Evolutionary conservation across 306 rosid species (phyloP).

Genomic region (Aeschynomene evenia): DNA sequence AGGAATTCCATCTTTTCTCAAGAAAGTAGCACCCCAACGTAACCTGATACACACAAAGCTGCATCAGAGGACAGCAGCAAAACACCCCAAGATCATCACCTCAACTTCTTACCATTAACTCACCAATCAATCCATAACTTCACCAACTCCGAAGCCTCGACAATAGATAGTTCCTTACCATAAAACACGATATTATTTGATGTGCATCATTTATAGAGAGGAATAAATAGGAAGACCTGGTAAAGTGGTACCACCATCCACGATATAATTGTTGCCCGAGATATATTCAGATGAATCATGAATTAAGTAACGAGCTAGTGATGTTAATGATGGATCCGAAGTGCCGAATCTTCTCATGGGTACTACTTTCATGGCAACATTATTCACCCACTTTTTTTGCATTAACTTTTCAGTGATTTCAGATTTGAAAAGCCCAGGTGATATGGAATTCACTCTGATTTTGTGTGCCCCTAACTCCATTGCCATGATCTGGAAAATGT

Average conservation of each 20-base stretch:
- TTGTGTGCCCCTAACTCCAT: conserved; percentile 67
- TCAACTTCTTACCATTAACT: too few species aligned
- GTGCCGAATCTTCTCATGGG: conserved; percentile 60
- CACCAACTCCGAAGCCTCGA: too few species aligned
- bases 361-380: conserved; percentile 51
- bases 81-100: too few species aligned
- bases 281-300: conserved; percentile 78
- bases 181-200: too few species aligned
- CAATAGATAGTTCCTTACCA: too few species aligned
- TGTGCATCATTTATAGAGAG: conserved; percentile 51
- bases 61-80: too few species aligned
- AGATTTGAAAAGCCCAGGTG: conserved; percentile 78
- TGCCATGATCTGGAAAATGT: conserved; percentile 68
- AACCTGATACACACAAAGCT: too few species aligned
- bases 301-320: conserved; percentile 63
- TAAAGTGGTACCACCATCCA: conserved; percentile 66
- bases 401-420: conserved; percentile 67
- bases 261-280: conserved; percentile 63
- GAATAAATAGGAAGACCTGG: conserved; percentile 79
- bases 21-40: too few species aligned
- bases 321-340: conserved; percentile 72
- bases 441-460: conserved; percentile 77
- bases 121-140: too few species aligned
- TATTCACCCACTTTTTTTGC: conserved; percentile 66
- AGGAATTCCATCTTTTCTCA: too few species aligned